Base-by-base conservation (phyloP, 768 basidiomycete species). In the Lanmaoa rubissima region DNA sequence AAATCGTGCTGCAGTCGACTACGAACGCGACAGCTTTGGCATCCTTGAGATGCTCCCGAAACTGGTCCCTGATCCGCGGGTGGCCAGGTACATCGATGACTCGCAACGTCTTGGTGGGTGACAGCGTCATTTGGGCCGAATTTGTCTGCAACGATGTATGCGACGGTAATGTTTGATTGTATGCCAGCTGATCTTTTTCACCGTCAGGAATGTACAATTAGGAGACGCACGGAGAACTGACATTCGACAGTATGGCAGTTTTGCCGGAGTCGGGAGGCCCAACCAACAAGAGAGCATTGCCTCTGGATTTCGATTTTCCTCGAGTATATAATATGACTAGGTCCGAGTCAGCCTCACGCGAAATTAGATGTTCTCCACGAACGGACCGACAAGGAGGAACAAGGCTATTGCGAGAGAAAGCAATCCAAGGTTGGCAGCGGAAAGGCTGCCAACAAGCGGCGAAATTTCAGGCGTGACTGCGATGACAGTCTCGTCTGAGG, bases 41-140 rank as follows among this genome's bases (percentile, higher is more conserved):
- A 35, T 83, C 78, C 5, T 74, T 57, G 21, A 94, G 69, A 62
- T 87, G 72, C 41, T 92, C 89, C 47, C 72, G 74, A 66, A 91
- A 89, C 64, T 91, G 88, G 63, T 82, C 82, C 32, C 90, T 74
- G 53, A 94, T 80, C 41, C 92, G 82, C 11, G 91, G 88, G 69
- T 94, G 92, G n/a, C 92, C 92, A 9, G 92, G 92, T 41, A 94
- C 73, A 69, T 94, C 92, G 17, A 92, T 75, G 13, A 89, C 71
- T 40, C 76, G 80, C 44, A 88, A 66, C 14, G 71, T 65, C 61
- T 79, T 81, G 42, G 74, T 76, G 2, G 74, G 59, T 7, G 72
- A 67, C n/a, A 86, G 61, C 6, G 71, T 56, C 35, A 86, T 68
- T 5, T 77, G 61, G 5, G 82, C 79, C 1, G 78, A 73, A 68